Percentiles rank a stretch among this genome's conserved stretches.
Evolutionary conservation across 306 rosid species (phyloP).

Genomic region (Cucurbita maxima): DNA sequence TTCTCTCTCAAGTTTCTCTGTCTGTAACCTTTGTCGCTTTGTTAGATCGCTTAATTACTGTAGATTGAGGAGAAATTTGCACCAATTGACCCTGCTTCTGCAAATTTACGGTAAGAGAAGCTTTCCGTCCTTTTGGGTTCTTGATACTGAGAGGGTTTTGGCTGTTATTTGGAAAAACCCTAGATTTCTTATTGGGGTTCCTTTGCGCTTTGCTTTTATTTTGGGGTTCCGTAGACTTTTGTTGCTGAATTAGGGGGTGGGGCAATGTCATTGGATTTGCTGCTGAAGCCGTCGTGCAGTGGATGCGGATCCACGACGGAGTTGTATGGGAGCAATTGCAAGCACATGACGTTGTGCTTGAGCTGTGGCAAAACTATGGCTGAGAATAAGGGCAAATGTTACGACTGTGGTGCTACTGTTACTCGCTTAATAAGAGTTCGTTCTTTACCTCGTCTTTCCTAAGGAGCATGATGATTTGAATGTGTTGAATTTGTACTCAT

Average conservation of each 20-base stretch:
- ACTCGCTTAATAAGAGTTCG: constrained; percentile 78
- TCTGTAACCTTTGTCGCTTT: not conserved
- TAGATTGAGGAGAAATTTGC: not conserved
- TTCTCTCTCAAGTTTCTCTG: not conserved
- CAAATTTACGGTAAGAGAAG: not conserved
- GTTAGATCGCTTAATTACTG: not conserved
- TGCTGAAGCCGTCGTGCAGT: constrained; percentile 45
- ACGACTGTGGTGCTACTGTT: constrained; percentile 52
- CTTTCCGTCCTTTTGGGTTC: not conserved
- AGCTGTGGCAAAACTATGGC: constrained; percentile 81
- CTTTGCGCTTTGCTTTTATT: not conserved
- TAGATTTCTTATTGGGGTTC: not conserved
- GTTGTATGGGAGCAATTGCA: constrained; percentile 90
- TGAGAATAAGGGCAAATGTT: constrained; percentile 51
- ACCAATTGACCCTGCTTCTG: not conserved
- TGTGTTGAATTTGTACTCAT: not conserved
- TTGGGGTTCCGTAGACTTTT: not conserved
- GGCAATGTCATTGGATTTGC: constrained; percentile 43
- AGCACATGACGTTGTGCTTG: constrained; percentile 80
- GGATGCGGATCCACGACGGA: constrained; percentile 73
- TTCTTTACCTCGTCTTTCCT: constrained; percentile 4
- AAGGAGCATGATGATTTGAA: not conserved
- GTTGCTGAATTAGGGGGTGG: not conserved
- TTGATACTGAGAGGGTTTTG: not conserved
- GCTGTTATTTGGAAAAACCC: not conserved